phyloP scores from a whole-genome alignment of 495 filamentous ascomycete species.

The Penicillium crystallinum region DNA sequence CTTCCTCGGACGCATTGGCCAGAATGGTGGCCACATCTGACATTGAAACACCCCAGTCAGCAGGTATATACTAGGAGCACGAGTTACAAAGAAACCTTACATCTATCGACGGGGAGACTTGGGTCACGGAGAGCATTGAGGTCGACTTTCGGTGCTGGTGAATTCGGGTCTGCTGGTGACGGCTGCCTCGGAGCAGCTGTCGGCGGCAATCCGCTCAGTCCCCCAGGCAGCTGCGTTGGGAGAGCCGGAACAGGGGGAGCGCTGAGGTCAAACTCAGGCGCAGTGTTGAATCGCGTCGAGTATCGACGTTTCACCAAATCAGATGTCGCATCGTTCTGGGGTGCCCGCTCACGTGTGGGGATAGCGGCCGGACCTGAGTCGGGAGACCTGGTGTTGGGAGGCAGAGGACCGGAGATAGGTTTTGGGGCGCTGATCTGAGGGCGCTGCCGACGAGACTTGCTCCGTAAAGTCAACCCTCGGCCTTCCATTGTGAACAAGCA shows the following conservation, averaged over 20 bases:
- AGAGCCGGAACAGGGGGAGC: conserved; percentile 62
- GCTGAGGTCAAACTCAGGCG: conserved; percentile 61
- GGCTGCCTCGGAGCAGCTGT: conserved; percentile 44
- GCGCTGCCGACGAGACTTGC: conserved; percentile 67
- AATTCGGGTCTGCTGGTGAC: conserved; percentile 28
- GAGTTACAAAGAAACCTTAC: conserved; percentile 27
- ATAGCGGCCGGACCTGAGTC: conserved; percentile 18
- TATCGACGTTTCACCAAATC: conserved; percentile 94
- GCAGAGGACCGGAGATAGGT: conserved; percentile 66
- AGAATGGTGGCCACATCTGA: conserved; percentile 73
- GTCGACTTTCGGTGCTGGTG: conserved; percentile 53
- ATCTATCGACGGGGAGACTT: conserved; percentile 62
- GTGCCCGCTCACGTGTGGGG: conserved; percentile 31
- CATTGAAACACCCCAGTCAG: background rate
- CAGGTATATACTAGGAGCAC: background rate
- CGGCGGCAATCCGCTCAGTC: conserved; percentile 44
- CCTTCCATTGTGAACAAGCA: conserved; percentile 36
- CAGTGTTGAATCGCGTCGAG: conserved; percentile 80
- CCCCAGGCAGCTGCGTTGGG: conserved; percentile 45
- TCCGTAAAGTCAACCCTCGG: conserved; percentile 82
- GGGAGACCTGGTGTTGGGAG: conserved; percentile 29
- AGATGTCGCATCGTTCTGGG: conserved; percentile 56
- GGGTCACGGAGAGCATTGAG: conserved; percentile 74
- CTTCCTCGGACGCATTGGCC: conserved; percentile 87
- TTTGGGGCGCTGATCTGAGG: conserved; percentile 79